Conservation (phyloP, 768 basidiomycete species). For the Pleurotus cornucopiae region DNA sequence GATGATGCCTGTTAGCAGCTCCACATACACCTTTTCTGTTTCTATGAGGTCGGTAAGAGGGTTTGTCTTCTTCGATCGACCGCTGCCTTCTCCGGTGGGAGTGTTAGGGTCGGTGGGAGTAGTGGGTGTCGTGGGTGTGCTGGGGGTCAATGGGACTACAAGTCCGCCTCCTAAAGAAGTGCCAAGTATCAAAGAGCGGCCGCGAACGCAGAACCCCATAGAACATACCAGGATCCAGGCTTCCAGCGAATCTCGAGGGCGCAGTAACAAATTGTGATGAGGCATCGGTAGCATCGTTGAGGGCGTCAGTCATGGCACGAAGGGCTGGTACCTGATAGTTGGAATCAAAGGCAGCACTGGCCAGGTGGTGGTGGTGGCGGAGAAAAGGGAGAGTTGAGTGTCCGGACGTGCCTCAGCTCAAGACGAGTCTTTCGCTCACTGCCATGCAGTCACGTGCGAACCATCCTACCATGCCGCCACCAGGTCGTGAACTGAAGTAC, state of each 20-base stretch:
- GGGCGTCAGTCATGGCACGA: neutral
- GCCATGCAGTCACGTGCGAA: neutral
- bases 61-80: constrained; percentile 63
- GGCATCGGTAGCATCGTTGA: constrained; percentile 4
- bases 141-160: constrained; percentile 23
- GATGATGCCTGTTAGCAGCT: constrained; percentile 84
- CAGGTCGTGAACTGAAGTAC: constrained; percentile 4
- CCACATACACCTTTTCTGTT: constrained; percentile 90
- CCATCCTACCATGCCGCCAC: neutral
- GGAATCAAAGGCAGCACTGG: constrained; percentile 25
- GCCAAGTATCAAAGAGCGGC: constrained; percentile 5
- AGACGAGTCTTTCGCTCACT: neutral
- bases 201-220: neutral
- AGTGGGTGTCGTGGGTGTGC: constrained; percentile 32
- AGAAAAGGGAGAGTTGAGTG: neutral
- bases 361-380: constrained; percentile 24
- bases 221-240: constrained; percentile 20
- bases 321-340: constrained; percentile 7
- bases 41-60: constrained; percentile 91
- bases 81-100: constrained; percentile 28
- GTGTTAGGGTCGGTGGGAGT: constrained; percentile 16
- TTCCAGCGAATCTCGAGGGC: constrained; percentile 5
- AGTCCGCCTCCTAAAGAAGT: constrained; percentile 17
- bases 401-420: neutral
- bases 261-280: constrained; percentile 6